A percentile compares a stretch with the other conserved stretches of the same genome.
phyloP scores from a whole-genome alignment of 305 asterid species.

The Solanum hybrid region DNA sequence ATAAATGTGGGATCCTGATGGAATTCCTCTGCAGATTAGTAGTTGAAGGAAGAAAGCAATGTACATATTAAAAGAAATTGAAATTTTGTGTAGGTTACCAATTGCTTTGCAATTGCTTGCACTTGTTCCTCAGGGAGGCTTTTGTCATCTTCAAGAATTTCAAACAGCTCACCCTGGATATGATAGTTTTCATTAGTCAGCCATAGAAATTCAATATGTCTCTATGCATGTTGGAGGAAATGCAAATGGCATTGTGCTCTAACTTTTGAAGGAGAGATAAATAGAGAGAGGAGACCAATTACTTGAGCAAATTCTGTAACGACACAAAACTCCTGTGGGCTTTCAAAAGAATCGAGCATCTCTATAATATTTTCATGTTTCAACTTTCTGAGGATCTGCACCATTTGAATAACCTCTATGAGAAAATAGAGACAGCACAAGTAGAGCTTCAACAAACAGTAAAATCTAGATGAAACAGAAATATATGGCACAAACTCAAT shows the following conservation, averaged over 20 bases:
- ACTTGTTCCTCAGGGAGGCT: slow-evolving; percentile 99
- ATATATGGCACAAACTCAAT: neutral
- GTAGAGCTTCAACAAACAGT: neutral
- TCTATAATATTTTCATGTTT: slow-evolving; percentile 92
- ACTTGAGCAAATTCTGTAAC: slow-evolving; percentile 98
- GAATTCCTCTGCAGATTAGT: neutral
- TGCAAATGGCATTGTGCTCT: neutral
- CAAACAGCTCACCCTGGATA: slow-evolving; percentile 92
- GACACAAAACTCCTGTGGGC: slow-evolving; percentile 96
- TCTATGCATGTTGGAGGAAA: slow-evolving; percentile 1
- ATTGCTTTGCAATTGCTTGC: slow-evolving; percentile 95
- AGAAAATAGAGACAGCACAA: slow-evolving; percentile 10
- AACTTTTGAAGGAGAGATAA: slow-evolving; percentile 14
- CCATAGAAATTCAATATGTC: neutral
- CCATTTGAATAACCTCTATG: slow-evolving; percentile 3
- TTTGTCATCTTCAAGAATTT: slow-evolving; percentile 97
- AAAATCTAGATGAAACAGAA: neutral
- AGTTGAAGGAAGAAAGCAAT: neutral
- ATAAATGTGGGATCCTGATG: neutral
- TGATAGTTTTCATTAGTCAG: slow-evolving; percentile 15
- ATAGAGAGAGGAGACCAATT: slow-evolving; percentile 3
- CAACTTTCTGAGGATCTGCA: slow-evolving; percentile 90
- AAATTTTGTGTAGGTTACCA: slow-evolving; percentile 39
- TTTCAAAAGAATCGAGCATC: slow-evolving; percentile 95
- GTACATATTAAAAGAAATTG: neutral